Conservation (phyloP, 1,284 basidiomycete genomes). For the Coniophora puteana region DNA sequence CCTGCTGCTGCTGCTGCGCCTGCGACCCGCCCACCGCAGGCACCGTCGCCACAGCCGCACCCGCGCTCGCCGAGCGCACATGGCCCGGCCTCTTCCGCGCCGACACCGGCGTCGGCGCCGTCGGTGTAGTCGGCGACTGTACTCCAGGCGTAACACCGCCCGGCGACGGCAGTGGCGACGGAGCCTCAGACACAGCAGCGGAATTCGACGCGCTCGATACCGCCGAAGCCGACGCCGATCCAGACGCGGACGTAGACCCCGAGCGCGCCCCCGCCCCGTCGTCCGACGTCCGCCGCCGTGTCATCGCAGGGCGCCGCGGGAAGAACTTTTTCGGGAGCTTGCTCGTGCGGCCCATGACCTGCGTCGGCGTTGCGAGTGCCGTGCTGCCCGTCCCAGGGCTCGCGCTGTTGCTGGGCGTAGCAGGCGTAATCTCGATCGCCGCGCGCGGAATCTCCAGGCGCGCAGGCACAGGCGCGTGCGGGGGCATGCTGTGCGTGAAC, state of each 20-base stretch:
- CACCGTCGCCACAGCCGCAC: constrained; percentile 14
- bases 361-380: constrained; percentile 20
- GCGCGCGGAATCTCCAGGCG: constrained; percentile 23
- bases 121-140: neutral
- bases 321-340: constrained; percentile 37
- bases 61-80: constrained; percentile 27
- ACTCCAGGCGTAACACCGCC: neutral
- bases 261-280: constrained; percentile 15
- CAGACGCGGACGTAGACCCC: constrained; percentile 4
- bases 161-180: neutral
- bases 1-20: too few species aligned
- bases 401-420: constrained; percentile 13
- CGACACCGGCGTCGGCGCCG: constrained; percentile 12
- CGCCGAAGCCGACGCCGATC: neutral
- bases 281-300: constrained; percentile 30
- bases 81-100: constrained; percentile 19
- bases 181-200: constrained; percentile 1
- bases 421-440: constrained; percentile 14
- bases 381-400: too few species aligned
- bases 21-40: too few species aligned
- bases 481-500: neutral
- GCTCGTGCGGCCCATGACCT: constrained; percentile 6
- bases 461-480: constrained; percentile 1
- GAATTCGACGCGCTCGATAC: neutral
- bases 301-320: constrained; percentile 29